Evolutionary conservation across 169 alveolate species (phyloP).

Genomic region (Cryptosporidium parvum): DNA sequence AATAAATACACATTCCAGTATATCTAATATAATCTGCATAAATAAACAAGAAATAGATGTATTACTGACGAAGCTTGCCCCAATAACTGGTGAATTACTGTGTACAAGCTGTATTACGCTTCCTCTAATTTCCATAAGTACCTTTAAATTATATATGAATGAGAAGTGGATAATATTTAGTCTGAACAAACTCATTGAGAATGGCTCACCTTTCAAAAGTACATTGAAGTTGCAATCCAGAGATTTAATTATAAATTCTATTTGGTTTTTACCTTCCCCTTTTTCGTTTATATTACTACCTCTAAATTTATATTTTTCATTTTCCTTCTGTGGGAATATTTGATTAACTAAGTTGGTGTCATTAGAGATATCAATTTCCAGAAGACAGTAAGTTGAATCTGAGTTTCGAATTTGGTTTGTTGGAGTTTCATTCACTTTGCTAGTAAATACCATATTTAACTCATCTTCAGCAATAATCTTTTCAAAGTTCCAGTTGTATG

Average conservation of each 20-base stretch:
- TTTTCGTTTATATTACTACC: slow-evolving; percentile 29
- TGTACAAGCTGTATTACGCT: slow-evolving; percentile 47
- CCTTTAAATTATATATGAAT: slow-evolving; percentile 65
- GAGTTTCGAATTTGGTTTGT: background rate
- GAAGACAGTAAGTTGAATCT: background rate
- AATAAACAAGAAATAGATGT: slow-evolving; percentile 20
- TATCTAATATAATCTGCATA: slow-evolving; percentile 37
- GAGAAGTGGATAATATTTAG: slow-evolving; percentile 51
- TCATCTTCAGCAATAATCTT: background rate
- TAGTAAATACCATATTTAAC: background rate
- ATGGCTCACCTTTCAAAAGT: slow-evolving; percentile 31
- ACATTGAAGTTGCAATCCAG: slow-evolving; percentile 7
- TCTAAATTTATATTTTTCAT: slow-evolving; percentile 19
- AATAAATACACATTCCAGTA: slow-evolving; percentile 45
- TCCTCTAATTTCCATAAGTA: slow-evolving; percentile 74
- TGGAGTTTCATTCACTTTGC: background rate
- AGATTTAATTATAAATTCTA: slow-evolving; percentile 17
- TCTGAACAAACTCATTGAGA: slow-evolving; percentile 32
- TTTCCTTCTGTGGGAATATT: slow-evolving; percentile 27
- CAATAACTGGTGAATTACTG: slow-evolving; percentile 16
- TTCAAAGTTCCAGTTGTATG: slow-evolving; percentile 33
- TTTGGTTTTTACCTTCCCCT: background rate
- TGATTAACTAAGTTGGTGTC: slow-evolving; percentile 1
- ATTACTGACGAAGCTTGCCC: background rate
- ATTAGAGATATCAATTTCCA: slow-evolving; percentile 29